These are phyloP conservation scores for Steccherinum ochraceum DNA, from an alignment of 768 basidiomycete genomes.

Conservation along the genomic window DNA sequence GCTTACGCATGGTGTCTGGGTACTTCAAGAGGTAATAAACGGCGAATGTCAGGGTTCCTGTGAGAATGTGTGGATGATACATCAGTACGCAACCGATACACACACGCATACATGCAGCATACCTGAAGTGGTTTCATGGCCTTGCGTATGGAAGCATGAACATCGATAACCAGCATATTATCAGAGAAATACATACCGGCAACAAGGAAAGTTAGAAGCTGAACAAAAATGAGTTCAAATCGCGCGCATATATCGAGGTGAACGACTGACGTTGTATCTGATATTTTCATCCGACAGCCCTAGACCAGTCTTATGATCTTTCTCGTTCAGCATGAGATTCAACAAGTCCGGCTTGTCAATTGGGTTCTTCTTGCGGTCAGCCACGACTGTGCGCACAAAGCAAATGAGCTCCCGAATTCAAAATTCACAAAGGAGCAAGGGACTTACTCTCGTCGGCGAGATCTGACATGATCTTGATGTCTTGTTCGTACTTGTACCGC, in stretches of 20 bases:
- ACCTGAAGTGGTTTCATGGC: constrained; percentile 35
- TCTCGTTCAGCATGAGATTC: constrained; percentile 38
- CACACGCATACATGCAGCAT: background rate
- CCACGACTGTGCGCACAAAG: constrained; percentile 32
- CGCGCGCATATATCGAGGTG: background rate
- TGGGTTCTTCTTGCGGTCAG: constrained; percentile 31
- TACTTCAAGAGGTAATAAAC: constrained; percentile 39
- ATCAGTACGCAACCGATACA: background rate
- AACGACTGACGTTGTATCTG: constrained; percentile 25
- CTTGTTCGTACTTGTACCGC: constrained; percentile 32
- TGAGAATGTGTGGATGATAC: background rate
- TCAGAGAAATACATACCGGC: constrained; percentile 26
- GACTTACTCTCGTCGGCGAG: constrained; percentile 33
- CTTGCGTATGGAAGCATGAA: constrained; percentile 5
- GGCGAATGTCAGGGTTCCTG: constrained; percentile 34
- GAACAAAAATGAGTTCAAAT: background rate
- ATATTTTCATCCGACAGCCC: constrained; percentile 36
- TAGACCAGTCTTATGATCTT: constrained; percentile 39
- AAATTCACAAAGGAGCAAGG: background rate
- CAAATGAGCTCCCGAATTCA: background rate
- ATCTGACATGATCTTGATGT: constrained; percentile 36
- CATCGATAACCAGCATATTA: background rate
- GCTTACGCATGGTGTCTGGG: constrained; percentile 35
- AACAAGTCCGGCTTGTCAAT: constrained; percentile 37
- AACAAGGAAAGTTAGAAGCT: constrained; percentile 45